Conservation (phyloP, 2,329 filamentous ascomycete genomes). For the Penicillium sp. region DNA sequence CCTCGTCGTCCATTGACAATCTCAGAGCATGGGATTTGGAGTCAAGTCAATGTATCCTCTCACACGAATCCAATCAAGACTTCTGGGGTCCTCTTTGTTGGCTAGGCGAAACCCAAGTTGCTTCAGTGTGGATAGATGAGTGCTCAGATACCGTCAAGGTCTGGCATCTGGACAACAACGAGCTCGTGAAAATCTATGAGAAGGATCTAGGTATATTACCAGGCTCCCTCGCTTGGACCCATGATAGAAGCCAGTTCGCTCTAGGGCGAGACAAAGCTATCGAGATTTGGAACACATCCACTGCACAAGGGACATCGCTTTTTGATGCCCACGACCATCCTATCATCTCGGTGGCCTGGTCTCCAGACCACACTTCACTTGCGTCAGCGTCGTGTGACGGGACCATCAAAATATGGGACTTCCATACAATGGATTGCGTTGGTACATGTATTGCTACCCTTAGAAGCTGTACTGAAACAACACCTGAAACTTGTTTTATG, state of each 20-base stretch:
- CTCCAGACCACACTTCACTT: neutral
- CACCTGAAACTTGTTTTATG: no score
- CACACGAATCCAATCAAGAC: no score
- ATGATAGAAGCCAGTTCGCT: neutral
- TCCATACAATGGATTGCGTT: neutral
- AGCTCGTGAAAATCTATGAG: neutral
- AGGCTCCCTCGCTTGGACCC: neutral
- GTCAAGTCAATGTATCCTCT: neutral
- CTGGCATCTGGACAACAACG: neutral
- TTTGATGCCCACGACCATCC: no score
- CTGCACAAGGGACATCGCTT: no score
- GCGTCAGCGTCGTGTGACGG: neutral
- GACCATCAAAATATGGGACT: neutral
- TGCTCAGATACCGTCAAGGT: neutral
- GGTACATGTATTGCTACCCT: no score
- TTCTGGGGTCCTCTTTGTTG: no score
- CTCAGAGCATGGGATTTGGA: neutral
- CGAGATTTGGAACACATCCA: neutral
- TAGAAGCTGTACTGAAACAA: no score
- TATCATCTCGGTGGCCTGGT: neutral
- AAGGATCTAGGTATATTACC: no score
- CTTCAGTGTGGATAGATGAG: neutral
- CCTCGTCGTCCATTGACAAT: neutral
- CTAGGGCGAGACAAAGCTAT: neutral
- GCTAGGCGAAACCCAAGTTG: neutral